phyloP scores from a whole-genome alignment of 768 basidiomycete genomes.

The Agrocybe praecox region DNA sequence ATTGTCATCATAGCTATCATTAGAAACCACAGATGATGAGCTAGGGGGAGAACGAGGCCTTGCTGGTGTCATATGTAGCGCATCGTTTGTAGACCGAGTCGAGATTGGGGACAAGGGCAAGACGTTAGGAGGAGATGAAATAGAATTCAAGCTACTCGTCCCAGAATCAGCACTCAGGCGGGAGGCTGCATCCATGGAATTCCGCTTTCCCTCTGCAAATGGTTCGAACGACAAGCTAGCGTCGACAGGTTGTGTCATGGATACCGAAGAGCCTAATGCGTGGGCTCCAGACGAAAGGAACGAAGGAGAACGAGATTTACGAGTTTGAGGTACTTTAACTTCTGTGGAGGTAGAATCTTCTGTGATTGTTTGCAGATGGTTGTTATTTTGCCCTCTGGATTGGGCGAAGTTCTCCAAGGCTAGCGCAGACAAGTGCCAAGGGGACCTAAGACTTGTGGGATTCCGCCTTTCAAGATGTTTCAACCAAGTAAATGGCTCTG shows the following conservation, averaged over 20 bases:
- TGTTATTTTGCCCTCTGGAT: conserved; percentile 33
- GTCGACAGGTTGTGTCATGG: conserved; percentile 42
- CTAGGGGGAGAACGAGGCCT: conserved; percentile 13
- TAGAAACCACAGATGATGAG: conserved; percentile 12
- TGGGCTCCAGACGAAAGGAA: conserved; percentile 17
- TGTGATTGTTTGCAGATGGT: conserved; percentile 48
- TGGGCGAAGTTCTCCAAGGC: conserved; percentile 68
- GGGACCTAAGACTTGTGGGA: conserved; percentile 37
- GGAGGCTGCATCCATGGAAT: conserved; percentile 47
- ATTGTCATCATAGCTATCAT: conserved; percentile 2
- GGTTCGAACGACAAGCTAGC: conserved; percentile 64
- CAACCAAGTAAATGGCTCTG: conserved; percentile 76
- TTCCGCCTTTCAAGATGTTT: conserved; percentile 60
- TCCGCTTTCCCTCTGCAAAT: conserved; percentile 44
- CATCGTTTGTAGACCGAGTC: conserved; percentile 9
- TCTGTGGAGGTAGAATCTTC: conserved; percentile 34
- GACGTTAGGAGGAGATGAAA: conserved; percentile 23
- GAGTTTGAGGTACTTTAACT: conserved; percentile 17
- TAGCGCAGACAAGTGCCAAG: conserved; percentile 69
- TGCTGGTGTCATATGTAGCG: neutral
- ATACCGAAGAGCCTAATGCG: conserved; percentile 7
- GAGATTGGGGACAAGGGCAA: conserved; percentile 18
- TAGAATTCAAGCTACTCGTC: conserved; percentile 41
- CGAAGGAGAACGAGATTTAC: conserved; percentile 21
- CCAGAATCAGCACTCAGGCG: conserved; percentile 46